Evolutionary conservation across 371 early-diverging fungal species (phyloP), one percentile per base, ranked within the genome.

Genomic region (Lichtheimia hyalospora): DNA sequence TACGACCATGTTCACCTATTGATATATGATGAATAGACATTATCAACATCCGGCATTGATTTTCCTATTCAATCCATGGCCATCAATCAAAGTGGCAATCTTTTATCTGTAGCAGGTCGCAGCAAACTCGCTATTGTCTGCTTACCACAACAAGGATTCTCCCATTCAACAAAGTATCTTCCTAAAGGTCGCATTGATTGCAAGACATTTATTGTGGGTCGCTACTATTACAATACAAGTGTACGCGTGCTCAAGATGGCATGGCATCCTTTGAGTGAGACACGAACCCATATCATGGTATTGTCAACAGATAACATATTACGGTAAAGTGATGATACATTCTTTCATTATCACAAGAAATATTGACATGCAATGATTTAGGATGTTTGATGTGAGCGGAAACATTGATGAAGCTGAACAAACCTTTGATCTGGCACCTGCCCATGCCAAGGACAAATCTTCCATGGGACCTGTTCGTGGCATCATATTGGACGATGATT

Each of bases 211-310:
- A 61, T 60, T 25, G 44, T 61, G 15, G 65, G 65, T 24, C 34
- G 34, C 18, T 10, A 41, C 18, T 49, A 18, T 14, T 59, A 43
- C 15, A 40, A 18, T 44, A 20, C n/a, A 3, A 13, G 46, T n/a
- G 24, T 20, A 0, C 57, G 25, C 60, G 63, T n/a, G 42, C 46
- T 79, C 13, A 72, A 76, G 48, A 58, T 60, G 5, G 58, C 58
- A 13, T 80, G 80, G 80, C 80, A 80, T 50, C 75, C 77, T 43
- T 52, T 80, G n/a, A 76, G 80, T 65, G 77, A 76, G 53, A 64
- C 72, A 7, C 52, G 58, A 12, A 64, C 73, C 0, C 80, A 80
- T 62, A 41, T 80, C n/a, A 52, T 76, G 27, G 61, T 76, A 1
- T 66, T 79, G 15, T 60, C 67, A 2, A 61, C 59, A 46, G 76